phyloP scores from a whole-genome alignment of 2,329 filamentous ascomycete species.

The Golovinomyces cichoracearum region DNA sequence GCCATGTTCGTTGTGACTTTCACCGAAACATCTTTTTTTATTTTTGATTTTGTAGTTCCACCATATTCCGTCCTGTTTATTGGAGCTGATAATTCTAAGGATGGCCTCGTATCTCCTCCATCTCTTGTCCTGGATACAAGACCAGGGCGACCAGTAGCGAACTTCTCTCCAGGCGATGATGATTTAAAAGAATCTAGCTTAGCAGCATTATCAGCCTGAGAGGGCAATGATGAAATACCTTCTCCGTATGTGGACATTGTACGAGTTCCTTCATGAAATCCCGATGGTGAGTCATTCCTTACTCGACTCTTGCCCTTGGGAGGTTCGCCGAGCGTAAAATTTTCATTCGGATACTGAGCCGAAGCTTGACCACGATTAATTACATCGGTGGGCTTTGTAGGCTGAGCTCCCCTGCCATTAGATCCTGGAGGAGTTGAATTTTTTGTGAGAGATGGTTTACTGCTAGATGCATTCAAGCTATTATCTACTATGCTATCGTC shows the following conservation, averaged over 20 bases:
- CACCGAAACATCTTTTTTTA: constrained; percentile 32
- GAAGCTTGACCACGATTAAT: constrained; percentile 11
- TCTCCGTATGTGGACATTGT: constrained; percentile 17
- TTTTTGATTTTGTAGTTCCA: constrained; percentile 18
- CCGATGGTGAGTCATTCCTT: constrained; percentile 17
- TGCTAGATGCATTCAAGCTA: constrained; percentile 18
- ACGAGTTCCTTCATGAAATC: constrained; percentile 8
- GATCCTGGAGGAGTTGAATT: constrained; percentile 7
- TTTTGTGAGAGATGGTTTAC: constrained; percentile 8
- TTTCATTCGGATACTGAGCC: constrained; percentile 19
- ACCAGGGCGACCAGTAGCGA: constrained; percentile 26
- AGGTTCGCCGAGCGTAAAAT: constrained; percentile 59
- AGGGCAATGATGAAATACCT: constrained; percentile 6
- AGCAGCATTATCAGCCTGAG: constrained; percentile 8
- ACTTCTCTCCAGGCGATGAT: constrained; percentile 15
- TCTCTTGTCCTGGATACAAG: constrained; percentile 32
- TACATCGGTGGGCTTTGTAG: constrained; percentile 7
- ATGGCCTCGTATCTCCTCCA: constrained; percentile 22
- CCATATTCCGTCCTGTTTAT: constrained; percentile 33
- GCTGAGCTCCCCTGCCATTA: constrained; percentile 13
- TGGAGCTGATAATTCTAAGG: constrained; percentile 13
- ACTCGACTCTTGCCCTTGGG: constrained; percentile 36
- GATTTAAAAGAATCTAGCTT: constrained; percentile 10
- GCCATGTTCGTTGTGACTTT: constrained; percentile 9
- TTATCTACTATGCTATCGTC: constrained; percentile 24